These are phyloP conservation scores for Camelina hispida DNA, from an alignment of 345 rosid genomes.

Conservation along the genomic window DNA sequence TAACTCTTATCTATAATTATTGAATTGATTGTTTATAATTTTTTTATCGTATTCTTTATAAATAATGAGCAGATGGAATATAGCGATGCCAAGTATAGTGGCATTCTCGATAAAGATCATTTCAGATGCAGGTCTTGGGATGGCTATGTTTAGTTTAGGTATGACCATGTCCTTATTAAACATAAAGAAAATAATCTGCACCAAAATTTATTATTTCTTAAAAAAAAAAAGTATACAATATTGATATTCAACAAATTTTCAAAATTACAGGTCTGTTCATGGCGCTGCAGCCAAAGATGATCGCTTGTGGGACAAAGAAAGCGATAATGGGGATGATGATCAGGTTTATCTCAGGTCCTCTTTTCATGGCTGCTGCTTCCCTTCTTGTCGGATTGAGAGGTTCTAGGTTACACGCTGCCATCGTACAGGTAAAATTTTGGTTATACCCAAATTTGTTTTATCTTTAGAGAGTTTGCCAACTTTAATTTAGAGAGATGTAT, in stretches of 20 bases:
- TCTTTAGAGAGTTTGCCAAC: not conserved
- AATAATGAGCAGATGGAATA: constrained; percentile 59
- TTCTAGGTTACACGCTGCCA: constrained; percentile 64
- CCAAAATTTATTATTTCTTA: no score
- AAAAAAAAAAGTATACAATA: no score
- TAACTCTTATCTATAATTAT: not conserved
- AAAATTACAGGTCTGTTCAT: constrained; percentile 64
- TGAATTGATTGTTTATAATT: not conserved
- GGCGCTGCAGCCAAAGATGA: constrained; percentile 79
- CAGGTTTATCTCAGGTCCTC: constrained; percentile 67
- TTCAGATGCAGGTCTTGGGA: constrained; percentile 84
- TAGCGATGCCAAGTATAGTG: constrained; percentile 67
- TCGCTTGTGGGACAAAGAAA: constrained; percentile 66
- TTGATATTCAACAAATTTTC: not conserved
- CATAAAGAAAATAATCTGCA: no score
- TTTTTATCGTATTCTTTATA: not conserved
- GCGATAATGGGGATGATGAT: constrained; percentile 68
- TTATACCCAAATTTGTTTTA: not conserved
- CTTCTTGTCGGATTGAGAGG: constrained; percentile 58
- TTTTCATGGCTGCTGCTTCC: constrained; percentile 61
- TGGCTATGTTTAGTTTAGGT: constrained; percentile 94
- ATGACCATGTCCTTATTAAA: constrained; percentile 11
- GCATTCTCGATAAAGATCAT: constrained; percentile 69
- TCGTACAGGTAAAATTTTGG: constrained; percentile 60
- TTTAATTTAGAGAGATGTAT: no score